These are phyloP conservation scores for Pulveroboletus sp. DNA, from an alignment of 768 basidiomycete genomes.

Conservation along the genomic window DNA sequence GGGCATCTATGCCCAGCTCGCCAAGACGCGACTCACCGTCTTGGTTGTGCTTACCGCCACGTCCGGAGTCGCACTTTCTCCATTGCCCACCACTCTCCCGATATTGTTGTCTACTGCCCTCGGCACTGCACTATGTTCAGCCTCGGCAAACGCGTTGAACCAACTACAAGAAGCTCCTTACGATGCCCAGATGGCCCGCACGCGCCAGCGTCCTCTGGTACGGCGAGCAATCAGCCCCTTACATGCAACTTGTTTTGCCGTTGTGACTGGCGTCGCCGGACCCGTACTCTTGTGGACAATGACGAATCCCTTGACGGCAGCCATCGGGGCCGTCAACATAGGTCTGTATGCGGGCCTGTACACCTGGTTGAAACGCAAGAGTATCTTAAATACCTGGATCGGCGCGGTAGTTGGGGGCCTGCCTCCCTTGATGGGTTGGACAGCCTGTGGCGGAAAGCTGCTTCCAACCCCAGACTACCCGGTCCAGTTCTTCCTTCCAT, in stretches of 20 bases:
- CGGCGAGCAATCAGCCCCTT: conserved; percentile 77
- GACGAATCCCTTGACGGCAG: conserved; percentile 83
- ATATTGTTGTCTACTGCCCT: conserved; percentile 81
- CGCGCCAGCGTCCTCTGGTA: conserved; percentile 82
- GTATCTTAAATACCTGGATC: conserved; percentile 87
- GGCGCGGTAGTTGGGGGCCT: conserved; percentile 89
- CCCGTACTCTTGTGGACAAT: conserved; percentile 73
- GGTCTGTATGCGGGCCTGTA: conserved; percentile 87
- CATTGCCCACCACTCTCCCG: conserved; percentile 78
- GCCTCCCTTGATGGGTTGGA: conserved; percentile 98
- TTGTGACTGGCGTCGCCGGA: conserved; percentile 72
- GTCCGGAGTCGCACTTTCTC: conserved; percentile 90
- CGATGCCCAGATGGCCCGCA: conserved; percentile 95
- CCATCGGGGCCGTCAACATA: conserved; percentile 81
- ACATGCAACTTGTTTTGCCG: conserved; percentile 80
- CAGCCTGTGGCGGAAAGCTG: conserved; percentile 82
- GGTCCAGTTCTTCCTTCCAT: conserved; percentile 55
- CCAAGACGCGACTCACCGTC: conserved; percentile 79
- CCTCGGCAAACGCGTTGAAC: conserved; percentile 92
- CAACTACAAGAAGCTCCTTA: conserved; percentile 93
- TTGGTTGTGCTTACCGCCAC: conserved; percentile 87
- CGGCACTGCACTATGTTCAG: conserved; percentile 87
- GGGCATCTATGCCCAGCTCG: conserved; percentile 72
- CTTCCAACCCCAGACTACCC: conserved; percentile 63
- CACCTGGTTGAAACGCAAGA: conserved; percentile 86